A percentile compares a stretch with the other conserved stretches of the same genome.
Conservation (phyloP, 495 filamentous ascomycete species). For the Aeminium ludgeri region DNA sequence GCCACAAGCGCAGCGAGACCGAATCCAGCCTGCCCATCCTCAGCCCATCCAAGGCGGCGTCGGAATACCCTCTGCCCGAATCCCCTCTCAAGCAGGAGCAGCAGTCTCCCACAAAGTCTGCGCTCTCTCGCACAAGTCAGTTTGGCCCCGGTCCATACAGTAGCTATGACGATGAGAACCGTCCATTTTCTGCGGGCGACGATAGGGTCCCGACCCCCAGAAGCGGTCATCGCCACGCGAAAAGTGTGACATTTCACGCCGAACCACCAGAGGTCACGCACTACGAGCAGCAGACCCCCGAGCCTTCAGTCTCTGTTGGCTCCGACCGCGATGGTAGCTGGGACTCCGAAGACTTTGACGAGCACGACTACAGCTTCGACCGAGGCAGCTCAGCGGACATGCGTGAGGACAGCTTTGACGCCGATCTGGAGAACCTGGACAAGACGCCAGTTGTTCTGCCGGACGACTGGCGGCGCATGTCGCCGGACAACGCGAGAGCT, state of each 20-base stretch:
- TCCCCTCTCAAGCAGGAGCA: slow-evolving; percentile 55
- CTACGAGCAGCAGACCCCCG: slow-evolving; percentile 94
- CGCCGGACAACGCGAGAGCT: slow-evolving; percentile 37
- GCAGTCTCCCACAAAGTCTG: slow-evolving; percentile 70
- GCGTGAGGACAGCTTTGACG: slow-evolving; percentile 82
- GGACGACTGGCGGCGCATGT: slow-evolving; percentile 84
- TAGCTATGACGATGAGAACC: slow-evolving; percentile 5
- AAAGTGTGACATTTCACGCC: slow-evolving; percentile 91
- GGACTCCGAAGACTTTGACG: slow-evolving; percentile 55
- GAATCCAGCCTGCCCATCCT: slow-evolving; percentile 22
- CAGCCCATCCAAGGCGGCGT: slow-evolving; percentile 15
- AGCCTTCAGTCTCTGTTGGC: slow-evolving; percentile 63
- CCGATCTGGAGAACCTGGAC: slow-evolving; percentile 81
- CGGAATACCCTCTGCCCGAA: slow-evolving; percentile 10
- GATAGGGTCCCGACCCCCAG: slow-evolving; percentile 35
- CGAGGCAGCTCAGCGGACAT: slow-evolving; percentile 44
- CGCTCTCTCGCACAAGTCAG: slow-evolving; percentile 42
- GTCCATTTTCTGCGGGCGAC: slow-evolving; percentile 49
- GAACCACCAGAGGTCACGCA: slow-evolving; percentile 89
- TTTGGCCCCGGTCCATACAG: slow-evolving; percentile 42
- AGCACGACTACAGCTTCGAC: slow-evolving; percentile 56
- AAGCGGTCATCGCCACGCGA: slow-evolving; percentile 60
- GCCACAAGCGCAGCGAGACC: slow-evolving; percentile 24
- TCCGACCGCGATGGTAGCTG: slow-evolving; percentile 80
- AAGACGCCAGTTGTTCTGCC: slow-evolving; percentile 94